Evolutionary conservation across 768 basidiomycete genomes (phyloP), one percentile per base, ranked within the genome.

Genomic region (Gelatoporia subvermispora): DNA sequence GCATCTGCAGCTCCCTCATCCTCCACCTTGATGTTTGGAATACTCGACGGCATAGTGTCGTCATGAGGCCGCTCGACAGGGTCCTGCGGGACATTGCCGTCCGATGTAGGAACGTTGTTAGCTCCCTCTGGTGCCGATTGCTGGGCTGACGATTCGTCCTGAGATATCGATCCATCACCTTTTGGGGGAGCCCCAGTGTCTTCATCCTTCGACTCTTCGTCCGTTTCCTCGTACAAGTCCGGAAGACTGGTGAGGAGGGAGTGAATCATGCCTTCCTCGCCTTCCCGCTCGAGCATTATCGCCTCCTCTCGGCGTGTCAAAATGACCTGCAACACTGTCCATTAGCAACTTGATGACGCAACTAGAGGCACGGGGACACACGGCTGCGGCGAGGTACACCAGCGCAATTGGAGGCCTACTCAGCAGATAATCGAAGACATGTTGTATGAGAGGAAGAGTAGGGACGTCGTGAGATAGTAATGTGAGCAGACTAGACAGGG

Each of bases 401-500:
- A 82, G 75, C 1, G 76, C 73, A 23, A 93, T 78, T 9, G 93
- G 93, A 21, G 90, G 90, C 31, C 93, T 76, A 53, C 82, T 80
- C 11, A 97, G 69, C 9, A 96, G 68, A 61, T 84, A 97, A 66
- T 97, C 93, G 65, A 95, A 97, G 41, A 93, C 80, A 53, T 93
- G 86, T 62, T 95, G 93, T 22, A 93, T 87, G 35, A 93, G 81
- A 4, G 85, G 78, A n/a, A 95, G 76, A 2, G 88, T 88, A 8
- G 93, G 90, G 48, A 93, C 77, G 57, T 96, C 93, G 64, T 97
- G 93, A 10, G 93, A 83, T 69, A 97, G 93, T 24, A 95, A 76
- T 0, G 93, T 95, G 28, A 97, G 72, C 25, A 96, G 79, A 67
- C 93, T 89, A 3, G 92, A 89, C 16, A 97, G 77, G 0, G 93